Conservation (phyloP, 768 basidiomycete genomes). For the Lepiota brunneoincarnata region DNA sequence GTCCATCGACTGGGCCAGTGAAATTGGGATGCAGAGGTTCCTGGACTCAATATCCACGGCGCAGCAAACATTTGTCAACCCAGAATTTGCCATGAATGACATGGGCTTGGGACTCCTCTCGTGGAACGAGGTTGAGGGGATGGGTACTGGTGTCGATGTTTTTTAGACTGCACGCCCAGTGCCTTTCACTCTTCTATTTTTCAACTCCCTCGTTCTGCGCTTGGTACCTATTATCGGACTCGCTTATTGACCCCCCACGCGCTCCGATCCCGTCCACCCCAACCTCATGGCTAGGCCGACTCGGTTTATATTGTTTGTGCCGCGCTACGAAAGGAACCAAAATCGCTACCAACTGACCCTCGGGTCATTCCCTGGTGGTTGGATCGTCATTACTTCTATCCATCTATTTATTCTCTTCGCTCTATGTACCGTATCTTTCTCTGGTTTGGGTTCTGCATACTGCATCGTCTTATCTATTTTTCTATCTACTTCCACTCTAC, state of each 20-base stretch:
- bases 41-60: conserved; percentile 46
- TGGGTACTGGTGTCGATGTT: conserved; percentile 14
- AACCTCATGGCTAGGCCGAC: conserved; percentile 8
- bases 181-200: background rate
- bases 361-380: background rate
- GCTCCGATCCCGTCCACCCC: background rate
- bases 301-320: background rate
- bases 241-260: background rate
- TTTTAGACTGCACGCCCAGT: conserved; percentile 9
- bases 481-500: conserved; percentile 19
- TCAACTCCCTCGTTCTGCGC: conserved; percentile 7
- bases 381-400: conserved; percentile 9
- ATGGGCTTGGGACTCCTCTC: conserved; percentile 3
- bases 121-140: conserved; percentile 15
- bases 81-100: conserved; percentile 3
- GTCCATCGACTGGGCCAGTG: conserved; percentile 32
- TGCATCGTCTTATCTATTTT: conserved; percentile 2
- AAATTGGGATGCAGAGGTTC: conserved; percentile 61
- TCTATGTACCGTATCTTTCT: background rate
- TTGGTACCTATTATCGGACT: conserved; percentile 5
- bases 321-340: background rate
- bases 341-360: background rate
- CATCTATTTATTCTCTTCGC: conserved; percentile 12
- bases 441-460: background rate
- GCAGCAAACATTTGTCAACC: conserved; percentile 19